Evolutionary conservation across 2,329 filamentous ascomycete species (phyloP).

Genomic region (Neofusicoccum ribis): DNA sequence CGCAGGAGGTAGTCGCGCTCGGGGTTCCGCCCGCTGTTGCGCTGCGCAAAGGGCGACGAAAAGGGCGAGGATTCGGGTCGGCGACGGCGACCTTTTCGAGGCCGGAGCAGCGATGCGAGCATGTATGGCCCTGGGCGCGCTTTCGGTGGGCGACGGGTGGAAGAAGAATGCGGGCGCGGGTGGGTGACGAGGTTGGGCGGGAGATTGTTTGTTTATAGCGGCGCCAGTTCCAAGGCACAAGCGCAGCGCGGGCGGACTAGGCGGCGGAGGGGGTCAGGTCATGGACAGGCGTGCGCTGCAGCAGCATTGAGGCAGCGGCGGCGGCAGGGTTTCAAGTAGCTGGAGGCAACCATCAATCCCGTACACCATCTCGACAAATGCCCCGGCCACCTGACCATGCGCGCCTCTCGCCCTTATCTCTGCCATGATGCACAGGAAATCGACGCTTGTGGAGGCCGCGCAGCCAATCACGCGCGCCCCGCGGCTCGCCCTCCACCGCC

Average conservation of each 20-base stretch:
- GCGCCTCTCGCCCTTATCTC: slow-evolving; percentile 12
- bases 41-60: slow-evolving; percentile 30
- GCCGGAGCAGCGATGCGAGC: slow-evolving; percentile 40
- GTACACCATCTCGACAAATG: background rate
- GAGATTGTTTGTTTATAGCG: slow-evolving; percentile 16
- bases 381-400: slow-evolving; percentile 9
- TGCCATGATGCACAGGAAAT: slow-evolving; percentile 14
- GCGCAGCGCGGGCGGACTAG: slow-evolving; percentile 2
- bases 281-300: background rate
- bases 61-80: slow-evolving; percentile 38
- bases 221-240: background rate
- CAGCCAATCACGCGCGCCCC: background rate
- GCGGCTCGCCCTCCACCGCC: background rate
- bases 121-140: slow-evolving; percentile 27
- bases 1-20: slow-evolving; percentile 27
- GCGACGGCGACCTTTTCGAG: slow-evolving; percentile 29
- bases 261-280: background rate
- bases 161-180: background rate
- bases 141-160: slow-evolving; percentile 13
- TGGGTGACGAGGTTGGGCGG: background rate
- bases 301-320: background rate
- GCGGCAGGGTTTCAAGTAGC: slow-evolving; percentile 11
- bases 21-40: slow-evolving; percentile 27
- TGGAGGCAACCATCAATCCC: background rate
- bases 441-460: slow-evolving; percentile 10